Evolutionary conservation across 345 rosid genomes (phyloP).

Genomic region (Viola odorata): DNA sequence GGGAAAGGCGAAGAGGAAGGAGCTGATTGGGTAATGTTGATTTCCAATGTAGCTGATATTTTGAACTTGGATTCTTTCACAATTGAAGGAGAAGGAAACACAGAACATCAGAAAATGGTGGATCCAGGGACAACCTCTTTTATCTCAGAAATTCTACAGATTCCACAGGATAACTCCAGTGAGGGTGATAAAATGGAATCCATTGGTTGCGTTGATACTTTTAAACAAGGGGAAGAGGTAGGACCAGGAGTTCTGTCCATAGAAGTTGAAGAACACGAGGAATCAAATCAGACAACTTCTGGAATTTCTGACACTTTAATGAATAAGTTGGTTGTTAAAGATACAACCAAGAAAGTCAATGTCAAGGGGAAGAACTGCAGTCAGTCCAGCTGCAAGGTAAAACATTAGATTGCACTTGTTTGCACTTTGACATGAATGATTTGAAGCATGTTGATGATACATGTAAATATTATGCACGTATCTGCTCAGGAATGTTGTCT

Average conservation of each 20-base stretch:
- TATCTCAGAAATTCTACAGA: slow-evolving; percentile 33
- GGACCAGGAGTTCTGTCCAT: slow-evolving; percentile 14
- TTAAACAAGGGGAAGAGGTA: slow-evolving; percentile 13
- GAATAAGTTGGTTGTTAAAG: slow-evolving; percentile 23
- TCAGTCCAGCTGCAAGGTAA: slow-evolving; percentile 41
- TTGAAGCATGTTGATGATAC: too few species aligned
- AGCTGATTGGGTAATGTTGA: slow-evolving; percentile 26
- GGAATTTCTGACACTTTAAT: slow-evolving; percentile 22
- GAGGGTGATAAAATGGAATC: slow-evolving; percentile 17
- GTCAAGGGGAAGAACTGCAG: slow-evolving; percentile 25
- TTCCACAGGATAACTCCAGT: slow-evolving; percentile 22
- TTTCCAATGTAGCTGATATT: slow-evolving; percentile 34
- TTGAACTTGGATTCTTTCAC: slow-evolving; percentile 21
- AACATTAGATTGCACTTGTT: slow-evolving; percentile 1
- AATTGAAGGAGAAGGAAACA: slow-evolving; percentile 9
- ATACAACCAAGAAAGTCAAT: slow-evolving; percentile 23
- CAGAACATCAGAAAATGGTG: slow-evolving; percentile 23
- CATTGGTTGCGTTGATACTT: slow-evolving; percentile 11
- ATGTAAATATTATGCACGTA: too few species aligned
- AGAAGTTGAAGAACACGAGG: slow-evolving; percentile 12
- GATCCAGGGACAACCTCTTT: slow-evolving; percentile 36
- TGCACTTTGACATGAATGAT: background rate
- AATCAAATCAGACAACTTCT: slow-evolving; percentile 24
- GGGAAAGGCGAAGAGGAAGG: slow-evolving; percentile 26
- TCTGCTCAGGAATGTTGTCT: too few species aligned